Base-by-base conservation (phyloP, 306 rosid genomes). In the Lotus japonicus region DNA sequence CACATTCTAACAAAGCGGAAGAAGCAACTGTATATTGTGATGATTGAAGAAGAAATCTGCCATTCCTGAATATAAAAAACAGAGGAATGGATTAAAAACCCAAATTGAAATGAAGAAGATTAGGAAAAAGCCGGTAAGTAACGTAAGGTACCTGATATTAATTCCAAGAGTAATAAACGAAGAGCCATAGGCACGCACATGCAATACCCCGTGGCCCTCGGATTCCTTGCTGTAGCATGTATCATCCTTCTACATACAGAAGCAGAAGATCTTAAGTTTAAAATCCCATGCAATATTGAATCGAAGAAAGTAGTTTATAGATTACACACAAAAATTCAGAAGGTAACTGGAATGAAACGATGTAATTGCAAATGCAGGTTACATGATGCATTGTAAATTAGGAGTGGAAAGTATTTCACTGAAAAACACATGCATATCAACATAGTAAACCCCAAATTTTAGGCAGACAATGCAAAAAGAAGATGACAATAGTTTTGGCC, bases 11-110 rank as follows among this genome's bases (percentile, higher is more conserved):
- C 83, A 90, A 50, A 39, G 85, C 85, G 0, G 80, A 75, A 62
- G 89, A 68, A 51, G 73, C 85, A 76, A 88, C 82, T 74, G 85
- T 80, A 79, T 85, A 84, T 73, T 69, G 88, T 48, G 95, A 82
- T 54, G 99, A 87, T 69, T 83, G 95, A 72, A 95, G 97, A 80
- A 85, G 95, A 84, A 90, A 94, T 14, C 90, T 87, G 23, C 99
- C 99, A 73, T 88, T 94, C 84, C 99, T 94, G 79, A 79, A 80
- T 79, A 77, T n/a, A 72, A 64, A 77, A 14, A 23, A 63, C 9
- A 41, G 41, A 14, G 66, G 12, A 57, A 33, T 2, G n/a, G 23
- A 36, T 35, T 50, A 81, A 78, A 77, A 43, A 66, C 8, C 5
- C 44, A 14, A 64, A 63, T 9, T 58, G 8, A 73, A 71, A 45